phyloP scores from a whole-genome alignment of 306 rosid species.

The Vigna unguiculata region DNA sequence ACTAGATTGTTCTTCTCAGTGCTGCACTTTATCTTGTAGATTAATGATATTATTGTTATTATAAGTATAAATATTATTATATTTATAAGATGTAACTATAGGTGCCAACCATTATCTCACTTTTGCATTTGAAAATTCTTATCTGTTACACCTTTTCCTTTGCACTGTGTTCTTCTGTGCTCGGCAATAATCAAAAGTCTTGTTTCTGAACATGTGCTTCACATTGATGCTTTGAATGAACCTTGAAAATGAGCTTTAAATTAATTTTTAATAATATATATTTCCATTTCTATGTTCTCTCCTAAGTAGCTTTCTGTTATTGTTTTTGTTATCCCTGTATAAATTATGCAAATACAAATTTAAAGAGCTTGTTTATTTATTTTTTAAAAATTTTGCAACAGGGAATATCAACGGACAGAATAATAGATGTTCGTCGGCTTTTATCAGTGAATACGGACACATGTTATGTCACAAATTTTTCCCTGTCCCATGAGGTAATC shows the following conservation, averaged over 20 bases:
- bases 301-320: background rate
- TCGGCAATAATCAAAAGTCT: background rate
- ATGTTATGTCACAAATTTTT: conserved; percentile 79
- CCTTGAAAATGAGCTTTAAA: too few species aligned
- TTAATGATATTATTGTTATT: background rate
- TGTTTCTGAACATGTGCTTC: background rate
- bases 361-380: background rate
- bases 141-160: background rate
- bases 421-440: conserved; percentile 80
- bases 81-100: background rate
- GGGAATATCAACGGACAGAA: conserved; percentile 99
- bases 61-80: background rate
- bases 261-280: background rate
- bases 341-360: background rate
- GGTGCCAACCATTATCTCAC: conserved; percentile 39
- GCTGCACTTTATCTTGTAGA: conserved; percentile 24
- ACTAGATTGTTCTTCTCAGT: conserved; percentile 27
- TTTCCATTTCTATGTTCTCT: background rate
- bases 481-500: conserved; percentile 81
- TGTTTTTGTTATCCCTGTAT: background rate
- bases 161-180: background rate
- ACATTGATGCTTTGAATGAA: background rate
- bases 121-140: conserved; percentile 31
- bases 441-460: conserved; percentile 71
- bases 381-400: conserved; percentile 49